Percentiles rank a stretch among this genome's conserved stretches.
Conservation (phyloP, 352 stramenopile species). For the Phytophthora lateralis region DNA sequence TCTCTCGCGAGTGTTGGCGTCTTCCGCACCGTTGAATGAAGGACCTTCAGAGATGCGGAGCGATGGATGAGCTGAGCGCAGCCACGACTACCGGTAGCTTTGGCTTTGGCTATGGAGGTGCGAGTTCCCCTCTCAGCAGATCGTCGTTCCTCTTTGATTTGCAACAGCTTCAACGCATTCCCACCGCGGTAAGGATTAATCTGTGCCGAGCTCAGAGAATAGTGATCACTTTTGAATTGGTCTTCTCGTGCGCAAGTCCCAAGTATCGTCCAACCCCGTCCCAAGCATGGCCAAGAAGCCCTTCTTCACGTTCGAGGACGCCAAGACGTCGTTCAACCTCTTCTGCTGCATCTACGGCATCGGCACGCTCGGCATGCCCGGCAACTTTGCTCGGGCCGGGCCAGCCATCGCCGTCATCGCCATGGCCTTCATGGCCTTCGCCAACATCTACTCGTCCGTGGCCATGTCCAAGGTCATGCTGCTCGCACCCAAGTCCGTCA, state of each 20-base stretch:
- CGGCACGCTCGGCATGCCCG: conserved; percentile 24
- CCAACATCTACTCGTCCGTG: conserved; percentile 31
- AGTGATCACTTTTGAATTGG: conserved; percentile 20
- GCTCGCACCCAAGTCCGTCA: conserved; percentile 19
- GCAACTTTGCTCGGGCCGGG: conserved; percentile 24
- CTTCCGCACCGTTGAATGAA: not conserved
- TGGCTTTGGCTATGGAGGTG: not conserved
- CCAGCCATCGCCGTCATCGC: conserved; percentile 24
- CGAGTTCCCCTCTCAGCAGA: conserved; percentile 20
- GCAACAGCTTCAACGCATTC: conserved; percentile 11
- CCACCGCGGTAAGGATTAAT: conserved; percentile 25
- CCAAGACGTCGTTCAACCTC: conserved; percentile 33
- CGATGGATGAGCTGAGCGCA: conserved; percentile 15
- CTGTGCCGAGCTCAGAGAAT: not conserved
- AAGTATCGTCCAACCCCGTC: not conserved
- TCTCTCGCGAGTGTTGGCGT: not conserved
- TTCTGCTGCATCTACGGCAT: conserved; percentile 29
- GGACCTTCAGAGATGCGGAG: conserved; percentile 7
- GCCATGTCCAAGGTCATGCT: conserved; percentile 35
- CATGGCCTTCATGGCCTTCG: conserved; percentile 33
- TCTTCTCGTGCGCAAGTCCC: conserved; percentile 11
- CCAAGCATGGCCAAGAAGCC: conserved; percentile 27
- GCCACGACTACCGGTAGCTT: conserved; percentile 2
- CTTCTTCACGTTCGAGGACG: conserved; percentile 28
- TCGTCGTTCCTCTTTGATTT: conserved; percentile 15